A percentile compares a stretch with the other conserved stretches of the same genome.
These are phyloP conservation scores for Stagonosporopsis tanaceti DNA, from an alignment of 2,329 filamentous ascomycete genomes.

Conservation along the genomic window DNA sequence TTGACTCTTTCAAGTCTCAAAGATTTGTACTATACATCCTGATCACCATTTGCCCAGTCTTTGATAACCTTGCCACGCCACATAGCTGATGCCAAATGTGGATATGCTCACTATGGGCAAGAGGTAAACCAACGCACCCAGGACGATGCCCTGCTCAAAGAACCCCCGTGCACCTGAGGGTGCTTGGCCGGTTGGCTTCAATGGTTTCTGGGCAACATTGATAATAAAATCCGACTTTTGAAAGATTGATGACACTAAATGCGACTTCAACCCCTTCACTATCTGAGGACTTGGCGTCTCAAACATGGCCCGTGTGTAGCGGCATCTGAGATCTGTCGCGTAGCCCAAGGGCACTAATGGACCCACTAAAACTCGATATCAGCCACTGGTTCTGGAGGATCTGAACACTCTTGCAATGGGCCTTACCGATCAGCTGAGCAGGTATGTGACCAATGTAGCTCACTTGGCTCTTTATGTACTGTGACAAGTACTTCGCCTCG, in stretches of 20 bases:
- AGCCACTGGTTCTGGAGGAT: background rate
- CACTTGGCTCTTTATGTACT: background rate
- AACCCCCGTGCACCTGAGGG: background rate
- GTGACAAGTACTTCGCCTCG: background rate
- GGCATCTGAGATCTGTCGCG: background rate
- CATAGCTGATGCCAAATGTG: background rate
- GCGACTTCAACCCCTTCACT: background rate
- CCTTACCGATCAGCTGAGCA: background rate
- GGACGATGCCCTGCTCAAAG: background rate
- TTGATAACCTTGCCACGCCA: background rate
- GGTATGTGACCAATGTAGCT: background rate
- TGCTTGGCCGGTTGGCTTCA: background rate
- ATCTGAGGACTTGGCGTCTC: background rate
- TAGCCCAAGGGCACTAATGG: background rate
- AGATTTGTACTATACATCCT: no score
- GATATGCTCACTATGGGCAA: background rate
- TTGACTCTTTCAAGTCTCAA: no score
- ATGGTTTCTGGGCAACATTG: background rate
- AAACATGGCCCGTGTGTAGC: background rate
- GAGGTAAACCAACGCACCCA: background rate
- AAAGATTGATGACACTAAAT: background rate
- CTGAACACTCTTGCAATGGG: background rate
- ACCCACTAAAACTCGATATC: background rate
- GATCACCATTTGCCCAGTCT: background rate
- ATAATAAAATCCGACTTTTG: background rate